Evolutionary conservation across 2,329 filamentous ascomycete genomes (phyloP), one percentile per base, ranked within the genome.

Genomic region (Microdochium paspali): DNA sequence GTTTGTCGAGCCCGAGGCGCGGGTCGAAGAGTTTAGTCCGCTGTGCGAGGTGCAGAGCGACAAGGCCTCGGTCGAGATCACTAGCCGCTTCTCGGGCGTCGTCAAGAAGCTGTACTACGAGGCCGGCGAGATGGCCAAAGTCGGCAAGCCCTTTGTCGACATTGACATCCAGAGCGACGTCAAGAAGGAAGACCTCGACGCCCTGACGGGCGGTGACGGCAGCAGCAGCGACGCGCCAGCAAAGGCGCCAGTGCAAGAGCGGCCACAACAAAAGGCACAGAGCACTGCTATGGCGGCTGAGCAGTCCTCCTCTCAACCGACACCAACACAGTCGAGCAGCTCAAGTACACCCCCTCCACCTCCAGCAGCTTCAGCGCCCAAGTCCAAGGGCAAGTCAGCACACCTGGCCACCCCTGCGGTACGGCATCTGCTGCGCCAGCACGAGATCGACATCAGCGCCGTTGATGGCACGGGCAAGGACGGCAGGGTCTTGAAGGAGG

Each of bases 1-100:
- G 93, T 98, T 97, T 65, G 91, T 98, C 55, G 86, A 96, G 68
- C 90, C 94, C 45, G 91, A 90, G 49, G 93, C 93, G 30, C 84
- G 87, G 49, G 90, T 98, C 58, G 90, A 98, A 71, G 91, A 98
- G 71, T 98, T 95, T 77, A 93, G 94, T 57, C 93, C 91, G 50
- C 77, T 98, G 44, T 98, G 93, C 69, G 93, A 98, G 70, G 94
- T 98, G 42, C 93, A 97, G 66, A 96, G 90, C 59, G 93, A 98
- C 71, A 98, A 98, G 68, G 93, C 93, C 45, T 80, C 81, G 1
- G 80, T 84, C 21, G 79, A 97, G 76, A 98, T 98, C 57, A 97
- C 93, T 32, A 96, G 90, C 59, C 84, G 93, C 47, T 98, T 95
- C 66, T 83, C 90, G 49, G 93, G 93, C 21, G 85, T 96, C 1